These are phyloP conservation scores for Haplosporangium sp. DNA, from an alignment of 371 early-diverging fungal species.

Conservation along the genomic window DNA sequence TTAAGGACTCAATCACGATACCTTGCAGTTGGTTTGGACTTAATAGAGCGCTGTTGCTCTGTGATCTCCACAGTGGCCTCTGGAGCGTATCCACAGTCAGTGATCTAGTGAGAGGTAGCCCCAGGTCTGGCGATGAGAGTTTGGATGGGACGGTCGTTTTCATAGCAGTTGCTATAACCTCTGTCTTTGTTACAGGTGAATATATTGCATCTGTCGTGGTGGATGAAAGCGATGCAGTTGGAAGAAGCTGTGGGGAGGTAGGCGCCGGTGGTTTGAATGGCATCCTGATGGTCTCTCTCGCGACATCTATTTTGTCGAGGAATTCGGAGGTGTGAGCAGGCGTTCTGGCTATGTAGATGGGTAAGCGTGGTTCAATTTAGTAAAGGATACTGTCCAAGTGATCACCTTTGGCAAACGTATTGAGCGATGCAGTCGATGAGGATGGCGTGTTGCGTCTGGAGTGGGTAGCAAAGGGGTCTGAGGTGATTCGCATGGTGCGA, in stretches of 20 bases:
- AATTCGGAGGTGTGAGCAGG: neutral
- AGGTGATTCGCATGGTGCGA: conserved; percentile 6
- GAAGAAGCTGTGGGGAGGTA: neutral
- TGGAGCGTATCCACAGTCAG: conserved; percentile 10
- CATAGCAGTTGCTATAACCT: neutral
- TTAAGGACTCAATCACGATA: conserved; percentile 35
- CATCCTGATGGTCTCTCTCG: neutral
- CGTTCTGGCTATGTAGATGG: too few species aligned
- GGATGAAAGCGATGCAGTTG: neutral
- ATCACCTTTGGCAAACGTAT: conserved; percentile 20
- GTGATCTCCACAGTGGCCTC: conserved; percentile 9
- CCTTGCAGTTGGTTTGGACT: conserved; percentile 41
- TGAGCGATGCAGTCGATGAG: conserved; percentile 2
- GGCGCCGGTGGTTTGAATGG: neutral
- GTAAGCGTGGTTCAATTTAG: neutral
- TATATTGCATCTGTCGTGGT: too few species aligned
- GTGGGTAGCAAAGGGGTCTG: conserved; percentile 9
- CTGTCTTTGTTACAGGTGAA: neutral
- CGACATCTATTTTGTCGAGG: neutral
- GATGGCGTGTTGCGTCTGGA: neutral
- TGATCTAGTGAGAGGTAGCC: neutral
- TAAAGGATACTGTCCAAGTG: neutral
- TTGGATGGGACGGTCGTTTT: neutral
- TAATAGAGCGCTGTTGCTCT: conserved; percentile 1
- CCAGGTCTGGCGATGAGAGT: neutral